These are phyloP conservation scores for Russula ochroleuca DNA, from an alignment of 768 basidiomycete species.

Conservation along the genomic window DNA sequence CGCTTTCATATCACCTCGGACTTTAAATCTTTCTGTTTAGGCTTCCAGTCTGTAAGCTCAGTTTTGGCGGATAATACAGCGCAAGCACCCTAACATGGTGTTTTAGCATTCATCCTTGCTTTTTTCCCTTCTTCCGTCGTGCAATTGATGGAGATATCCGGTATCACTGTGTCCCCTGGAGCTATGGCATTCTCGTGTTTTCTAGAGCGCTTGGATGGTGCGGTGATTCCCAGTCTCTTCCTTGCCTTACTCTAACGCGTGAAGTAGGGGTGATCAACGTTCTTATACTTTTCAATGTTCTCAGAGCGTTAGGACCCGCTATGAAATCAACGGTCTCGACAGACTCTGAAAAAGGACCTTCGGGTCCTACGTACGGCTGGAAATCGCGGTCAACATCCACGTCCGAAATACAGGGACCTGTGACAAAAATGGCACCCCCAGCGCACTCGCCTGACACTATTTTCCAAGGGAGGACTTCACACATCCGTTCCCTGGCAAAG, in stretches of 20 bases:
- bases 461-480: background rate
- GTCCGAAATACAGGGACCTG: background rate
- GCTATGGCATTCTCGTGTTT: constrained; percentile 46
- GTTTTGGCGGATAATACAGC: background rate
- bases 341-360: constrained; percentile 13
- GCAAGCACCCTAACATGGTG: constrained; percentile 13
- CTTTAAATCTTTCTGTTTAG: constrained; percentile 34
- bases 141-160: constrained; percentile 46
- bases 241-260: constrained; percentile 14
- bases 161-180: constrained; percentile 44
- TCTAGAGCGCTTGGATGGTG: constrained; percentile 21
- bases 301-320: constrained; percentile 55
- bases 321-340: constrained; percentile 34
- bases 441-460: background rate
- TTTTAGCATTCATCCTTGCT: constrained; percentile 55
- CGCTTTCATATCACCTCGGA: background rate
- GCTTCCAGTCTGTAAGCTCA: constrained; percentile 54
- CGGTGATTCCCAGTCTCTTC: constrained; percentile 38
- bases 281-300: constrained; percentile 61
- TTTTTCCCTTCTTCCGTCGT: constrained; percentile 57
- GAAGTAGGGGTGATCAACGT: constrained; percentile 59
- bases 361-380: constrained; percentile 5
- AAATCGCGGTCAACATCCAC: background rate
- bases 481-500: background rate
- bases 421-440: constrained; percentile 4